A percentile compares a stretch with the other conserved stretches of the same genome.
These are phyloP conservation scores for Metschnikowia peoriensis DNA, from an alignment of 805 yeast species.

Conservation along the genomic window DNA sequence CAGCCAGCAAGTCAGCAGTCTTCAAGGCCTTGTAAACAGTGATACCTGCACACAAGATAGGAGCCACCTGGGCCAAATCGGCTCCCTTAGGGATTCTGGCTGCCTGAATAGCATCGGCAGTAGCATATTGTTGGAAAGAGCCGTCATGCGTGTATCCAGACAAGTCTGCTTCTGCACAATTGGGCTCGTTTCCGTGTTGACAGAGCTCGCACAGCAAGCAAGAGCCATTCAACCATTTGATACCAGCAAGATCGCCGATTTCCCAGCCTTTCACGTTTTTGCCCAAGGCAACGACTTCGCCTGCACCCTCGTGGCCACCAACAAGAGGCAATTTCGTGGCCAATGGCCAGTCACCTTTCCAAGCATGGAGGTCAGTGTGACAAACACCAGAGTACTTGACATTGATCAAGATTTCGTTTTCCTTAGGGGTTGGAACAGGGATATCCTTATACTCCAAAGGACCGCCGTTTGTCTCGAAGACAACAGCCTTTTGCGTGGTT, in stretches of 20 bases:
- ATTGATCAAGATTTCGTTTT: constrained; percentile 42
- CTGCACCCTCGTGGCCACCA: constrained; percentile 51
- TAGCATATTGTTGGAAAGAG: constrained; percentile 65
- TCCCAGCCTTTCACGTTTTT: constrained; percentile 42
- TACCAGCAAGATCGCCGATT: constrained; percentile 44
- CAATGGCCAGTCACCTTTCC: constrained; percentile 50
- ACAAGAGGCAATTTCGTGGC: constrained; percentile 45
- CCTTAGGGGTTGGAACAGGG: constrained; percentile 42
- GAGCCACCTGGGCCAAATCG: constrained; percentile 56
- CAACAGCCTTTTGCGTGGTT: constrained; percentile 42
- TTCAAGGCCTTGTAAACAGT: constrained; percentile 68
- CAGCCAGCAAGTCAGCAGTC: constrained; percentile 55
- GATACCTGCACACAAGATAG: constrained; percentile 66
- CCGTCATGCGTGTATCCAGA: constrained; percentile 76
- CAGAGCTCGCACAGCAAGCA: constrained; percentile 44
- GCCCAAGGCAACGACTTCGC: constrained; percentile 45
- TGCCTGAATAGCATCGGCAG: constrained; percentile 64
- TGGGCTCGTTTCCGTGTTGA: constrained; percentile 43
- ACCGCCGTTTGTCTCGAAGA: constrained; percentile 43
- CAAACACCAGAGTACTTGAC: constrained; percentile 47
- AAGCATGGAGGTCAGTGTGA: constrained; percentile 47
- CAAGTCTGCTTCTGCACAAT: constrained; percentile 64
- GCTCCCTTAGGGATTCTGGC: constrained; percentile 56
- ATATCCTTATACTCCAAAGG: constrained; percentile 38
- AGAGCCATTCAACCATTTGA: constrained; percentile 48